Base-by-base conservation (phyloP, 441 rosid genomes). In the Pelargonium cotyledonis region DNA sequence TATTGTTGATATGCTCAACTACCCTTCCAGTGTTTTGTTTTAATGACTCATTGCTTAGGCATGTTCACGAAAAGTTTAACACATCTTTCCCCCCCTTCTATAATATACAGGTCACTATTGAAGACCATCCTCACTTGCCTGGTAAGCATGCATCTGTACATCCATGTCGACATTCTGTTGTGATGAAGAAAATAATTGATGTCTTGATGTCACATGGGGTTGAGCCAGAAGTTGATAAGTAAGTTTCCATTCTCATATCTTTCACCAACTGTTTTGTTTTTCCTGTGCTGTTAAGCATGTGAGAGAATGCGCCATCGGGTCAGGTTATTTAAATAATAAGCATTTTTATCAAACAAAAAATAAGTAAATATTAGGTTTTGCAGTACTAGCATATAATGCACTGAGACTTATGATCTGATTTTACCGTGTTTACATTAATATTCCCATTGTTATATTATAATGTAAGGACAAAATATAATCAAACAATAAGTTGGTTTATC, bases 211-310 rank as follows among this genome's bases (percentile, higher is more conserved):
- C 98, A 3, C 94, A 79, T 66, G 99, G 96, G 49, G 98, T 92
- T 57, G 98, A 95, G 80, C 98, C 99, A 35, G 95, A 92, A 89
- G 99, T 95, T 76, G 96, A 91, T 80, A 93, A 89, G 97, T 92
- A 79, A 79, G 60, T 47, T 72, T 64, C 31, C 2, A 21, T 40
- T 38, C 8, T 16, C 63, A 18, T 1, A 14, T 71, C 60, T 26
- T 41, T 43, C 14, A 35, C 18, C 0, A 67, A 19, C 29, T 53
- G 18, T 51, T 57, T 10, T 35, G 57, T 53, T 15, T 53, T 15
- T 53, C 60, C 23, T 53, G 60, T 26, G 18, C 18, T 53, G 60
- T 16, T 53, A 8, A 53, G 60, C 18, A 16, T 53, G 21, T 16
- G 2, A 53, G 19, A 15, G 60, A 26, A 26, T 26, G 31, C 3